These are phyloP conservation scores for Fusarium nurragi DNA, from an alignment of 2,329 filamentous ascomycete species.

Conservation along the genomic window DNA sequence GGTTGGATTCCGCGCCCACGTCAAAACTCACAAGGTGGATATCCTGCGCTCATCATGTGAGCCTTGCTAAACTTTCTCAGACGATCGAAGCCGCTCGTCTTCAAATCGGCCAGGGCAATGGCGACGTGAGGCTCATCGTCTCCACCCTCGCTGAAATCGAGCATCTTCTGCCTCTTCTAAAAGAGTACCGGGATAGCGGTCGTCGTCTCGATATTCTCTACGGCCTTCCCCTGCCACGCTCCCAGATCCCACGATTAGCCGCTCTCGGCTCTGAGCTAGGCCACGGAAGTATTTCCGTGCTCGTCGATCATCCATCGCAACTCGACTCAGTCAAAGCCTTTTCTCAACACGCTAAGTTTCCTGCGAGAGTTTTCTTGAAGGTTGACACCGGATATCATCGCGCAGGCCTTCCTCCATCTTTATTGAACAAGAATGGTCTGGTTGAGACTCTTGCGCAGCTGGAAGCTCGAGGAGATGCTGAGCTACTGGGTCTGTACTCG, in stretches of 20 bases:
- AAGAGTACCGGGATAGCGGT: conserved; percentile 47
- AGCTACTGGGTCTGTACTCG: conserved; percentile 45
- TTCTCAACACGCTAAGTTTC: conserved; percentile 43
- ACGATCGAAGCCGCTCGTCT: conserved; percentile 64
- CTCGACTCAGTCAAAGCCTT: conserved; percentile 48
- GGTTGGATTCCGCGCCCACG: conserved; percentile 68
- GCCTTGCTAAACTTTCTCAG: conserved; percentile 43
- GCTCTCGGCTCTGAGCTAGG: conserved; percentile 57
- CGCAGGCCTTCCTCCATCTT: conserved; percentile 62
- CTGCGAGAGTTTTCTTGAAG: conserved; percentile 63
- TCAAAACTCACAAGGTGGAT: conserved; percentile 72
- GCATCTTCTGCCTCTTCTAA: conserved; percentile 59
- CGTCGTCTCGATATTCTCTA: conserved; percentile 60
- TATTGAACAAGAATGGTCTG: conserved; percentile 52
- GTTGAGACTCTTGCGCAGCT: conserved; percentile 49
- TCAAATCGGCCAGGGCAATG: conserved; percentile 58
- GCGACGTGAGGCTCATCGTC: conserved; percentile 63
- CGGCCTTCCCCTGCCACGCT: conserved; percentile 67
- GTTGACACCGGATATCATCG: conserved; percentile 72
- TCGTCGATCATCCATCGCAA: conserved; percentile 67
- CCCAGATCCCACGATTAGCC: conserved; percentile 61
- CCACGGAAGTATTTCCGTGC: conserved; percentile 58
- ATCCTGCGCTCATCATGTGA: fast-evolving
- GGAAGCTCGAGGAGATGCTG: conserved; percentile 16
- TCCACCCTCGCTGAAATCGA: conserved; percentile 70